Base-by-base conservation (phyloP, 2,329 filamentous ascomycete species). In the Calonectria leucothoes region DNA sequence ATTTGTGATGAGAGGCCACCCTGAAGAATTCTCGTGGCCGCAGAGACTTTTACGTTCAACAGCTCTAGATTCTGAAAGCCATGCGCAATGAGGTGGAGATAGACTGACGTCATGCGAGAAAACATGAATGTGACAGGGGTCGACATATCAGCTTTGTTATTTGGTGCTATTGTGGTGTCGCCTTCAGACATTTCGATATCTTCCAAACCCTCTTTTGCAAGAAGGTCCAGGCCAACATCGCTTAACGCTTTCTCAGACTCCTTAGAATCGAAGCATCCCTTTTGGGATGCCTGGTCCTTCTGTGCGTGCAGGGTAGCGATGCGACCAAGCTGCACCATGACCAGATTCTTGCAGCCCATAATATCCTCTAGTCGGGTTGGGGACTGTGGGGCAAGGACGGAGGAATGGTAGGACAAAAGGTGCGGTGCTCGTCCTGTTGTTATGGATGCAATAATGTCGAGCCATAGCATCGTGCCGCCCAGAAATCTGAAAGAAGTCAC, bases 261-360 rank as follows among this genome's bases (percentile, higher is more conserved):
- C 3, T n/a, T 14, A 7, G 14, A 37, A 42, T 70, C 35, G 6
- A 66, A 66, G 25, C 11, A 12, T 25, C 48, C 48, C 17, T 23
- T 27, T 7, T 20, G 31, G 14, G 57, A 12, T 15, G 39, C 61
- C 29, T 66, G 61, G 2, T 6, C 12, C 12, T 35, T 37, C 2
- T 33, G 37, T 7, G 37, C 69, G 25, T 71, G 39, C 4, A 71
- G 61, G 1, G 69, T 23, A 51, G 61, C 27, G 17, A 71, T 66
- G 14, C 51, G 61, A 11, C 61, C 39, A 20, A 66, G 39, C 6
- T 61, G 37, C 14, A 37, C 4, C 51, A 71, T 66, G 17, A 31
- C 23, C 29, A n/a, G 49, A 25, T 71, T 66, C 7, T 59, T n/a
- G 14, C 69, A 71, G 23, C 69, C 69, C 69, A 71, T 71, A 14